Conservation (phyloP, 2,329 filamentous ascomycete species). For the Emergomyces orientalis region DNA sequence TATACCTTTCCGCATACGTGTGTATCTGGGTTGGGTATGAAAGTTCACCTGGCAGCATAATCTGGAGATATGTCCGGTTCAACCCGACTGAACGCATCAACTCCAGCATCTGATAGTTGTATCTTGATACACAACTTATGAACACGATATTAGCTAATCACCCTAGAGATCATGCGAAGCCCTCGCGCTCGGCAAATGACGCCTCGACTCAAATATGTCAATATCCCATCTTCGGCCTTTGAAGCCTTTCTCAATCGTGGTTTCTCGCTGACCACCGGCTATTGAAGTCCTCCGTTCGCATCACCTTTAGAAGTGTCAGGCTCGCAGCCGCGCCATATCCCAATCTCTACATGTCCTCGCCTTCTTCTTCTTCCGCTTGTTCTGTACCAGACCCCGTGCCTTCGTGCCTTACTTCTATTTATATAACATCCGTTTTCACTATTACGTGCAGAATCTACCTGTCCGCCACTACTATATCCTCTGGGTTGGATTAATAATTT, state of each 20-base stretch:
- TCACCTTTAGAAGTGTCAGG: no score
- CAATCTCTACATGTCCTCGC: not conserved
- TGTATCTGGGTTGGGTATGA: no score
- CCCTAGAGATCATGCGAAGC: not conserved
- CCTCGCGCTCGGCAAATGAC: not conserved
- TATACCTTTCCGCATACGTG: not conserved
- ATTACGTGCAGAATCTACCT: not conserved
- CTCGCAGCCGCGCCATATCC: no score
- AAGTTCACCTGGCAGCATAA: not conserved
- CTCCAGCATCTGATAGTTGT: no score
- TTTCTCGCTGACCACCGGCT: no score
- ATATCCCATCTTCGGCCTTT: not conserved
- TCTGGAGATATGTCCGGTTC: not conserved
- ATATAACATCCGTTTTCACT: not conserved
- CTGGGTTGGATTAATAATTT: not conserved
- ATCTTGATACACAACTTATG: no score
- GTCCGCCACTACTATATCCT: not conserved
- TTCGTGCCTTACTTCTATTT: not conserved
- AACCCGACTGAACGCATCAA: not conserved
- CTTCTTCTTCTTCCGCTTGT: not conserved
- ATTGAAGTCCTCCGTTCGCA: no score
- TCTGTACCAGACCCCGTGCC: not conserved
- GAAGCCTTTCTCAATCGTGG: not conserved
- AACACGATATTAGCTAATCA: not conserved
- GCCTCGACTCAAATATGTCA: no score